Conservation (phyloP, 371 early-diverging fungal species). For the Mucor lusitanicus region DNA sequence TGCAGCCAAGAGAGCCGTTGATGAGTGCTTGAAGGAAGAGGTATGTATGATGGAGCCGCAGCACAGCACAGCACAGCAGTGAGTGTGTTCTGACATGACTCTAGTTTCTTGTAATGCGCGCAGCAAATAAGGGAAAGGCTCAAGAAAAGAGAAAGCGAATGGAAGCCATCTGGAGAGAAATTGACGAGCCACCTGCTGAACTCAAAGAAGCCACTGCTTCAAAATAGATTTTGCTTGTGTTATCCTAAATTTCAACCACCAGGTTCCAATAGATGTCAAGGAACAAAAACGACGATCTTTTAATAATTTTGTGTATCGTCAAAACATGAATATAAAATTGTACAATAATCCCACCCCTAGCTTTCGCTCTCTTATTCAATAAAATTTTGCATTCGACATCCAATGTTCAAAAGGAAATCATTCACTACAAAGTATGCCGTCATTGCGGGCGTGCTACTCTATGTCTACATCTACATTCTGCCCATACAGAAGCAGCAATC, state of each 20-base stretch:
- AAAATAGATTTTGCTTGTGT: not conserved
- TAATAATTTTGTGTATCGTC: conserved; percentile 1
- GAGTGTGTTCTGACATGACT: not conserved
- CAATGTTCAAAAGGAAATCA: not conserved
- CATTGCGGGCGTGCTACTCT: not conserved
- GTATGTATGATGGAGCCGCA: conserved; percentile 33
- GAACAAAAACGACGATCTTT: conserved; percentile 3
- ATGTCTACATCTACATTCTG: not conserved
- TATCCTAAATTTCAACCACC: not conserved
- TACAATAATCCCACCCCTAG: not conserved
- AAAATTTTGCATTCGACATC: not conserved
- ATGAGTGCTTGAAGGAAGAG: conserved; percentile 47
- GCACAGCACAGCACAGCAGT: not conserved
- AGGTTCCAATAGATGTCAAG: not conserved
- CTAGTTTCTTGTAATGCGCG: conserved; percentile 42
- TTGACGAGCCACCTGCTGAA: conserved; percentile 48
- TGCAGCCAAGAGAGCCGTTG: conserved; percentile 37
- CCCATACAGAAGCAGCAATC: not conserved
- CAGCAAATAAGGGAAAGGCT: conserved; percentile 36
- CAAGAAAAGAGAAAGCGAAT: conserved; percentile 42
- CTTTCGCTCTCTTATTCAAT: not conserved
- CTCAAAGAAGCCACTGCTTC: not conserved
- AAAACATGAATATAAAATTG: not conserved
- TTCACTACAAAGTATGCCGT: not conserved
- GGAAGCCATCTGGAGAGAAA: conserved; percentile 49